Conservation (phyloP, 345 rosid genomes). For the Jatropha curcas region DNA sequence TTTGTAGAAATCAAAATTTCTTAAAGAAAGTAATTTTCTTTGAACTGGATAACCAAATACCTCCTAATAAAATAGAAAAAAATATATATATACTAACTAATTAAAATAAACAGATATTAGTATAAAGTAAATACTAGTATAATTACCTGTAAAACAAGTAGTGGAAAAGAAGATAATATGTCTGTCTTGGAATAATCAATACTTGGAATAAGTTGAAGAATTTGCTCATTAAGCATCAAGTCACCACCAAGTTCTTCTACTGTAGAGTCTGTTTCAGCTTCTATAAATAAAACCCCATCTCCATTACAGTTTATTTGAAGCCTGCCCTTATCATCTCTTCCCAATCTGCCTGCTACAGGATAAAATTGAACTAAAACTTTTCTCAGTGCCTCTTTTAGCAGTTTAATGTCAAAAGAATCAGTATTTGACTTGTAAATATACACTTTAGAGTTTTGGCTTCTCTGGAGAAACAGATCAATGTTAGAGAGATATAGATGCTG, state of each 20-base stretch:
- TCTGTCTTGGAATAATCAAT: background rate
- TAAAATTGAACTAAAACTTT: conserved; percentile 43
- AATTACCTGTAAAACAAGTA: conserved; percentile 1
- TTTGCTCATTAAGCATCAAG: background rate
- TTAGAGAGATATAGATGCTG: conserved; percentile 4
- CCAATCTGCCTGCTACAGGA: conserved; percentile 47
- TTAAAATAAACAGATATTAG: no score
- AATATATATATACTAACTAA: no score
- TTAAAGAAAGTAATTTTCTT: no score
- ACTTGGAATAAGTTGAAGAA: conserved; percentile 8
- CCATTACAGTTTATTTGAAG: conserved; percentile 40
- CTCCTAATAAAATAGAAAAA: no score
- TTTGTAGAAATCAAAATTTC: no score
- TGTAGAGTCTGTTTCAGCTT: conserved; percentile 16
- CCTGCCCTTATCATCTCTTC: conserved; percentile 37
- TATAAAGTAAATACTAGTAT: no score
- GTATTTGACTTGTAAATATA: conserved; percentile 10
- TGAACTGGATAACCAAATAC: no score
- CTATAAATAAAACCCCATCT: conserved; percentile 33
- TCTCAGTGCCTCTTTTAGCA: conserved; percentile 39
- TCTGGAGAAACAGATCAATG: background rate
- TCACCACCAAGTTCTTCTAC: background rate
- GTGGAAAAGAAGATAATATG: conserved; percentile 8
- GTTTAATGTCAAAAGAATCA: background rate
- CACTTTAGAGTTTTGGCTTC: background rate